Base-by-base conservation (phyloP, 2,329 filamentous ascomycete genomes). In the Aotearoamyces nothofagi region DNA sequence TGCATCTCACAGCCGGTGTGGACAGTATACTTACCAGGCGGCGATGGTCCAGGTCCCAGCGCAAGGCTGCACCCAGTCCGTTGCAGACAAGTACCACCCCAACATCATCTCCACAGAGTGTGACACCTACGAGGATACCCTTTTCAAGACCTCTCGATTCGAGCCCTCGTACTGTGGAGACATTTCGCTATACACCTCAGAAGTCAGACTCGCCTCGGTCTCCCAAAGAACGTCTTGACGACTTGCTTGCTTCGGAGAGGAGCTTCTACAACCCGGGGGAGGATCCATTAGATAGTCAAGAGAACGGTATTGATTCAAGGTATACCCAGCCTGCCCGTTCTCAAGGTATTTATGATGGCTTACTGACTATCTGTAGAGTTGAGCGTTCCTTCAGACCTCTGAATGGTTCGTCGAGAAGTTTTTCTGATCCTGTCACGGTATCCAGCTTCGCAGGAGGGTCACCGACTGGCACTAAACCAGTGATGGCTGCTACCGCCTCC, bases 211-310 rank as follows among this genome's bases (percentile, higher is more conserved):
- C 43, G 32, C 28, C 47, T 31, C 42, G 38, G 29, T 50, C 44
- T 23, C 47, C 48, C 8, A 47, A 46, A 32, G 47, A 52, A 34
- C 45, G 42, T 38, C 41, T 49, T 27, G 45, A 51, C 40, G 47
- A 51, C 32, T 35, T 49, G 12, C 30, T 50, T 27, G 49, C 48
- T 27, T 44, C 46, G n/a, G 46, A 51, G 34, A 44, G 41, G 33
- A 47, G 31, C 27, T 47, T 48, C 31, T 51, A 48, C 34, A 37
- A 32, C 13, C 36, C 44, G 5, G 39, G 41, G 23, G 39, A 45
- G 12, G 39, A 38, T 3, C 37, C 39, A 29, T 22, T 6, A 29
- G 29, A 23, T 39, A 42, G n/a, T 36, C 41, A 3, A 33, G 31
- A 9, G 22, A 38, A 39, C 12, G 33, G 36, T 10, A 37, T 30